Evolutionary conservation across 179 eudicot genomes (phyloP).

Genomic region (Spergularia azorica): DNA sequence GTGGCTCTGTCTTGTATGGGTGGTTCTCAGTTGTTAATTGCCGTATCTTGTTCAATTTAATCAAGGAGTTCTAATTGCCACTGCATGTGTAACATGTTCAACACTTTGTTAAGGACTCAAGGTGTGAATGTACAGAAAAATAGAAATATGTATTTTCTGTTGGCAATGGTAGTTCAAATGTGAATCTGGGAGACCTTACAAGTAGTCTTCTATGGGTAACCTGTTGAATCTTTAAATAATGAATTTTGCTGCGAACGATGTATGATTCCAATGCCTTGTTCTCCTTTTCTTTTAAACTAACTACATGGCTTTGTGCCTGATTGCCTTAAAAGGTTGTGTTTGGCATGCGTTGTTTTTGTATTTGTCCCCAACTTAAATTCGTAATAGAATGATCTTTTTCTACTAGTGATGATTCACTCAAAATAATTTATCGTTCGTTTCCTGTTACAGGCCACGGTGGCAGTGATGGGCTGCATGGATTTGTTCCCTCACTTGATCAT

Average conservation of each 20-base stretch:
- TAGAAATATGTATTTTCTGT: background rate
- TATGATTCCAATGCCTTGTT: no score
- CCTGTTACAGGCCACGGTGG: constrained; percentile 84
- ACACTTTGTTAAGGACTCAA: background rate
- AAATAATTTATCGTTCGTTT: background rate
- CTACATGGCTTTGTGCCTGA: no score
- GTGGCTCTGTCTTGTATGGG: constrained; percentile 4
- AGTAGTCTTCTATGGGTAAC: background rate
- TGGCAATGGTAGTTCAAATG: background rate
- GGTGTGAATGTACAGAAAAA: background rate
- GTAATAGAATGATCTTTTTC: background rate
- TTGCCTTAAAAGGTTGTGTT: no score
- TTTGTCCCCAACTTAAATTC: background rate
- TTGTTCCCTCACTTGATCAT: constrained; percentile 96
- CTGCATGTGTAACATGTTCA: constrained; percentile 7
- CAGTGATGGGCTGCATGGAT: constrained; percentile 97
- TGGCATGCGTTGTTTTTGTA: background rate
- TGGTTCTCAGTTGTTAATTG: constrained; percentile 4
- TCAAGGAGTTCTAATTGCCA: background rate
- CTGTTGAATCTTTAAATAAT: background rate
- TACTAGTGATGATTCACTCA: background rate
- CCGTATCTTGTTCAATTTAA: background rate
- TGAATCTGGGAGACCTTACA: background rate
- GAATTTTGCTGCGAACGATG: no score
- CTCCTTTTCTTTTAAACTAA: no score